Evolutionary conservation across 495 filamentous ascomycete species (phyloP).

Genomic region (Daldinia loculata): DNA sequence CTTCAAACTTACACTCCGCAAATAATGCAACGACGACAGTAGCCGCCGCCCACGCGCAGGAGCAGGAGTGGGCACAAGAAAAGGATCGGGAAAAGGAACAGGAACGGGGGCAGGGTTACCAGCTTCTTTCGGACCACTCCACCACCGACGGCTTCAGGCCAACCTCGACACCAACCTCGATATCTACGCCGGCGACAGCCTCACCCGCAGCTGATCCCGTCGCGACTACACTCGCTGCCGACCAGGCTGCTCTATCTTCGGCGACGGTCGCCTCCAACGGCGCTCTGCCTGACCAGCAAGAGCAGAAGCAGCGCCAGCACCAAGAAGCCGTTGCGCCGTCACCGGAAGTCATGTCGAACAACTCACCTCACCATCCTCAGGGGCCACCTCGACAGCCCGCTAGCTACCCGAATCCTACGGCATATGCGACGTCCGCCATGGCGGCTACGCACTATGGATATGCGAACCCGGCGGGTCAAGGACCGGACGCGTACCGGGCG

Average conservation of each 20-base stretch:
- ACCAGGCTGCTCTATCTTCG: conserved; percentile 25
- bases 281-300: conserved; percentile 13
- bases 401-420: conserved; percentile 64
- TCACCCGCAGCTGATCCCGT: conserved; percentile 19
- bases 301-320: conserved; percentile 18
- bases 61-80: conserved; percentile 43
- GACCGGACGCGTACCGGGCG: conserved; percentile 61
- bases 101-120: conserved; percentile 18
- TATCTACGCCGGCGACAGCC: conserved; percentile 22
- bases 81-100: conserved; percentile 35
- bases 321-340: conserved; percentile 45
- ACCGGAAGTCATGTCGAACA: conserved; percentile 58
- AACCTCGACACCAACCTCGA: conserved; percentile 21
- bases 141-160: conserved; percentile 28
- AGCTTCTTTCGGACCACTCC: conserved; percentile 30
- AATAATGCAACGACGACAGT: conserved; percentile 36
- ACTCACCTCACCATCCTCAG: conserved; percentile 54
- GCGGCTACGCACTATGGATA: conserved; percentile 64
- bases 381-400: conserved; percentile 58
- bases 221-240: conserved; percentile 24
- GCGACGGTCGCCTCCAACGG: conserved; percentile 36
- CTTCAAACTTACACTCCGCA: conserved; percentile 23
- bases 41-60: conserved; percentile 41
- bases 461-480: conserved; percentile 52
- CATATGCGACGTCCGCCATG: conserved; percentile 61